Evolutionary conservation across 305 asterid genomes (phyloP), one percentile per base, ranked within the genome.

Genomic region (Fraxinus xanthoxyloides): DNA sequence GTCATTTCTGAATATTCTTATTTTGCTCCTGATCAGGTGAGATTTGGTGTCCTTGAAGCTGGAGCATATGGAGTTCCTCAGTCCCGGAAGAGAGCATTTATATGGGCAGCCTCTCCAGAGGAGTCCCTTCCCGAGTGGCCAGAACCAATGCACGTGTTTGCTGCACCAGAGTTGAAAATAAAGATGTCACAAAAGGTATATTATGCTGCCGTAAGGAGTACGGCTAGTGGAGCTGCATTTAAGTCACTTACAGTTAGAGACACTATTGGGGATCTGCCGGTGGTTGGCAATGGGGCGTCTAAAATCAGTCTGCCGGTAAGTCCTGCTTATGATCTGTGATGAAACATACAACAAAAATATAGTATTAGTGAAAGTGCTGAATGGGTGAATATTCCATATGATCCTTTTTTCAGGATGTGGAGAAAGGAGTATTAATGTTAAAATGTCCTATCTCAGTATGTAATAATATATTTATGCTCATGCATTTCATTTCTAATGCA

Each of bases 11-110:
- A 70, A 65, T 61, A 61, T 61, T 61, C 32, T 23, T 61, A 23
- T 21, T 36, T 48, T 67, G 80, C 51, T 78, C 32, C 24, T 82
- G 81, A 12, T 75, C 76, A 89, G 92, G 92, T 87, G 82, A 89
- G 99, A 82, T 96, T 93, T 87, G 99, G 98, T 46, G 89, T 96
- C 84, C 97, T 96, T 63, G 99, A 96, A 90, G 99, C 99, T 79
- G 99, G 99, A 86, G 93, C 98, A 9, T 96, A 80, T 89, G 99
- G 99, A 69, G 95, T 94, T 79, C 97, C 99, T 81, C 99, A 96
- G 88, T 91, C 98, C 43, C 86, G 99, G 87, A 96, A 94, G 88
- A 90, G 99, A 81, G 99, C 98, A 67, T 96, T 96, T 84, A 94
- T 96, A 85, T 96, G 99, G 98, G 98, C 97, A 19, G 98, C 99